Evolutionary conservation across 2,329 filamentous ascomycete genomes (phyloP), one percentile per base, ranked within the genome.

Genomic region (Ophiocordyceps robertsii): DNA sequence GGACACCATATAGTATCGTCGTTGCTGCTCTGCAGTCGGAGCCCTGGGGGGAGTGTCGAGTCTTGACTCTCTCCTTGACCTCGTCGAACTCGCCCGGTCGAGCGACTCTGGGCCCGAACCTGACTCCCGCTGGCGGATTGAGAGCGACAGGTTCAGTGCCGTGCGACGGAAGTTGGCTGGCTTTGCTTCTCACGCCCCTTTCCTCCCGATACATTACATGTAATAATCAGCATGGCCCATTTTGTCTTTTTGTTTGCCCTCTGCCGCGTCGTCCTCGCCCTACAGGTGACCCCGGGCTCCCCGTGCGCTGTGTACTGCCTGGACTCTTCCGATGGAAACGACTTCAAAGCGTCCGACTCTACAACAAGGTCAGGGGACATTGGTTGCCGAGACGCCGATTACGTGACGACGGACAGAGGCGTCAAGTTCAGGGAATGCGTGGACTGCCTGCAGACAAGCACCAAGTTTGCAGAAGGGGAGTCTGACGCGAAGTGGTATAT

Each of bases 221-320:
- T 35, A 16, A 35, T 16, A 16, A 16, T 35, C 33, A 35, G 33
- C 33, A 35, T 35, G 33, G n/a, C 14, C 8, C 33, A 14, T 3
- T 9, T 46, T 37, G n/a, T 53, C 3, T 33, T 53, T 13, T 36
- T 51, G 2, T 37, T 53, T 32, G 44, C 53, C 31, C 36, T 56
- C 17, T 19, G 44, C 13, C 38, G 45, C n/a, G 16, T 43, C 32
- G 42, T 38, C 4, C 12, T 38, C 11, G 63, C 62, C 3, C 56
- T 75, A 3, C 59, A 70, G 41, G 66, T 75, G 2, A 66, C 70
- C 2, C 68, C 72, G 0, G 67, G 67, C 10, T 77, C 73, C 0
- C 51, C 60, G 10, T 77, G 73, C 50, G 63, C 70, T 0, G 54
- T 64, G 0, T 44, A 67, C 2, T 77, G 73, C 43, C 51, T 71